Conservation (phyloP, 805 yeast genomes). For the Jamesozyma lodderae region DNA sequence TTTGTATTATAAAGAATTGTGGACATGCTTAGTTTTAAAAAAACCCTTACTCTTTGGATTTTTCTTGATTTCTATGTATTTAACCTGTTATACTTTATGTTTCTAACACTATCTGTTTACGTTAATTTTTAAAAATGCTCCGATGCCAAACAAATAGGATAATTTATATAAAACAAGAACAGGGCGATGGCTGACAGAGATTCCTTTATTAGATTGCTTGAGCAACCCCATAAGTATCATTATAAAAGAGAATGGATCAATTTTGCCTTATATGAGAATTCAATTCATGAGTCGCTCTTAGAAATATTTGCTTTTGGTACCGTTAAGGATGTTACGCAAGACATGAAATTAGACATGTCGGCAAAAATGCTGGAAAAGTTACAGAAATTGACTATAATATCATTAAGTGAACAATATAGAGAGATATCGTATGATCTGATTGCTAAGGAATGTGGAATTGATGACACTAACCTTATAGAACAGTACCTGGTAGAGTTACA, state of each 20-base stretch:
- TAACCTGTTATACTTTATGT: no score
- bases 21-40: slow-evolving; percentile 14
- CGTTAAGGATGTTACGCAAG: slow-evolving; percentile 10
- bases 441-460: slow-evolving; percentile 9
- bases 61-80: no score
- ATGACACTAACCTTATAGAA: slow-evolving; percentile 13
- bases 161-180: no score
- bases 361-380: slow-evolving; percentile 16
- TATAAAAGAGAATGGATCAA: slow-evolving; percentile 23
- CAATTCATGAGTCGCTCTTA: slow-evolving; percentile 8
- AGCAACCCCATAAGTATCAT: slow-evolving; percentile 15
- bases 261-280: neutral
- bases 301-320: slow-evolving; percentile 26
- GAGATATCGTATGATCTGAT: slow-evolving; percentile 12
- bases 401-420: slow-evolving; percentile 14
- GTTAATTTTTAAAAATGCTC: no score
- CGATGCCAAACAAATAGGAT: no score
- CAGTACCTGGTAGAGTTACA: slow-evolving; percentile 16
- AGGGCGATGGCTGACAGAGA: no score
- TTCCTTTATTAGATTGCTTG: slow-evolving; percentile 8
- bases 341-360: slow-evolving; percentile 4
- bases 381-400: slow-evolving; percentile 16
- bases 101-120: no score
- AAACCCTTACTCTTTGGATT: no score
- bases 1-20: slow-evolving; percentile 25